Percentiles rank a stretch among this genome's conserved stretches.
Conservation (phyloP, 345 rosid genomes). For the Sapria himalayana region DNA sequence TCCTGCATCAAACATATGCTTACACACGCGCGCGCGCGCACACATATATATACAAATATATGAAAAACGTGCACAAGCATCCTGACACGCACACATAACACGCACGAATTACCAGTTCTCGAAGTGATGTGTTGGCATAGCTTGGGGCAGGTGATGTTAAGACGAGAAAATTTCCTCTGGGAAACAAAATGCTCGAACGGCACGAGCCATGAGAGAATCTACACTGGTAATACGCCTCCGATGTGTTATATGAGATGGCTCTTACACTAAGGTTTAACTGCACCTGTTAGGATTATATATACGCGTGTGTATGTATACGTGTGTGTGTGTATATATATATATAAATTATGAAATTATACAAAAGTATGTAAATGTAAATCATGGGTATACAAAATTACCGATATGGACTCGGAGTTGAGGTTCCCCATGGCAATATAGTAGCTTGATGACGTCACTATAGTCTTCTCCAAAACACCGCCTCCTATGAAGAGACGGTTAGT, state of each 20-base stretch:
- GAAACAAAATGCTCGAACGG: slow-evolving; percentile 36
- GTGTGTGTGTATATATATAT: no score
- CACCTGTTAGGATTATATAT: no score
- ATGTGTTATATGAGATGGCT: slow-evolving; percentile 50
- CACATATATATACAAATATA: no score
- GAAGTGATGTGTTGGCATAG: no score
- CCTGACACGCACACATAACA: no score
- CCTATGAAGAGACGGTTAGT: slow-evolving; percentile 21
- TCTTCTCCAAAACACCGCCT: slow-evolving; percentile 37
- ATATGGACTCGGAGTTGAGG: slow-evolving; percentile 42
- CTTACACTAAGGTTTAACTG: slow-evolving; percentile 29
- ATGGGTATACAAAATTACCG: slow-evolving; percentile 26
- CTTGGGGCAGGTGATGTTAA: slow-evolving; percentile 47
- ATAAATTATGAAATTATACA: no score
- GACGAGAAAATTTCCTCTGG: slow-evolving; percentile 35
- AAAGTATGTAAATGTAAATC: no score
- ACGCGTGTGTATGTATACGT: no score
- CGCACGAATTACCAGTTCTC: no score
- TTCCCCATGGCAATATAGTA: slow-evolving; percentile 75
- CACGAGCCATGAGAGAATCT: slow-evolving; percentile 34
- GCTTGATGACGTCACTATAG: slow-evolving; percentile 40
- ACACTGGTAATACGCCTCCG: slow-evolving; percentile 61
- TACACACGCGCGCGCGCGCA: no score
- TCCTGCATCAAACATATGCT: slow-evolving; percentile 33
- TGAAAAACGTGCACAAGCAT: no score